A percentile compares a stretch with the other conserved stretches of the same genome.
phyloP scores from a whole-genome alignment of 2,329 filamentous ascomycete genomes.

The Fusarium compactum region DNA sequence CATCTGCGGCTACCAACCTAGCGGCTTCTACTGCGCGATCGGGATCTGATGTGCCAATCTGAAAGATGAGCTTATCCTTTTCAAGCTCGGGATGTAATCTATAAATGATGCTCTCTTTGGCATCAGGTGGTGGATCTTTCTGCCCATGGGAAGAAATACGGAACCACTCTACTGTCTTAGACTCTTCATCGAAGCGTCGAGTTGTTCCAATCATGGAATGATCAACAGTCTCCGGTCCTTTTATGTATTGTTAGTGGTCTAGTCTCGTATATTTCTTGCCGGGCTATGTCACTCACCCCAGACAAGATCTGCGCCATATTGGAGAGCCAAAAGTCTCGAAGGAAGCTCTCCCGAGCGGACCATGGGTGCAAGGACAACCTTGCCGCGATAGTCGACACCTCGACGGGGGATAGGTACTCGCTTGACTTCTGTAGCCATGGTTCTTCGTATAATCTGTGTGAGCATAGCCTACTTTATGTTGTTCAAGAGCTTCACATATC shows the following conservation, averaged over 20 bases:
- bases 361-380: conserved; percentile 96
- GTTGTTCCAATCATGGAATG: conserved; percentile 89
- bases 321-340: conserved; percentile 86
- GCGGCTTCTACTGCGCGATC: conserved; percentile 86
- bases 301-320: conserved; percentile 96
- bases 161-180: conserved; percentile 86
- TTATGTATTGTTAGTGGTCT: conserved; percentile 6
- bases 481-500: conserved; percentile 22
- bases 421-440: conserved; percentile 71
- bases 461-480: conserved; percentile 48
- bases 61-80: conserved; percentile 82
- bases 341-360: conserved; percentile 97
- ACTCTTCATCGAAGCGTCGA: conserved; percentile 79
- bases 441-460: conserved; percentile 56
- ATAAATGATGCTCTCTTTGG: conserved; percentile 79
- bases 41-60: conserved; percentile 89
- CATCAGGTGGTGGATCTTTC: conserved; percentile 66
- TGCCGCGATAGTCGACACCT: conserved; percentile 94
- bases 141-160: conserved; percentile 78
- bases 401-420: conserved; percentile 86
- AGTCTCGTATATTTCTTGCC: background rate
- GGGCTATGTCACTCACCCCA: conserved; percentile 74
- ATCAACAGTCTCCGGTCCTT: conserved; percentile 94
- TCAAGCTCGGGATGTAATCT: conserved; percentile 84
- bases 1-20: conserved; percentile 84